A percentile compares a stretch with the other conserved stretches of the same genome.
These are phyloP conservation scores for Lyophyllum decastes DNA, from an alignment of 768 basidiomycete species.

Conservation along the genomic window DNA sequence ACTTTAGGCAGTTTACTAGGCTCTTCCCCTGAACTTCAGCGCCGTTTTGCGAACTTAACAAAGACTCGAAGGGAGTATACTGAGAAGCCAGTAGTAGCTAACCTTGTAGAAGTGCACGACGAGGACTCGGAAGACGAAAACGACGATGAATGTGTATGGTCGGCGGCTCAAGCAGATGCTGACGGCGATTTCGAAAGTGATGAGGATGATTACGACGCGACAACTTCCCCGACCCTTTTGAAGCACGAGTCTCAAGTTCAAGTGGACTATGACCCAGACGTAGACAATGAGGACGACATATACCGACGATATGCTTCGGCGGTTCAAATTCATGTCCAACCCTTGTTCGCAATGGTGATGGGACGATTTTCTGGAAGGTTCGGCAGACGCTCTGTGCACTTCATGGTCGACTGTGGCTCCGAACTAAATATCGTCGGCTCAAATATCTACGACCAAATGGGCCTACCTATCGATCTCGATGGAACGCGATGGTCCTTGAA, in stretches of 20 bases:
- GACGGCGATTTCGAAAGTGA: background rate
- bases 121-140: background rate
- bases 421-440: constrained; percentile 22
- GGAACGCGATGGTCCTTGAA: constrained; percentile 25
- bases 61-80: constrained; percentile 4
- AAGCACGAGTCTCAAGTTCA: background rate
- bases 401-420: constrained; percentile 15
- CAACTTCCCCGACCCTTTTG: background rate
- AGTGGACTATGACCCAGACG: background rate
- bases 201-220: too few species aligned
- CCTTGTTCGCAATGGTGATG: constrained; percentile 12
- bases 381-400: background rate
- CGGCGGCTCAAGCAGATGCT: too few species aligned
- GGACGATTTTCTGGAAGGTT: constrained; percentile 1
- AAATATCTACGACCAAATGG: constrained; percentile 1
- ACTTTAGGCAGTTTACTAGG: constrained; percentile 1
- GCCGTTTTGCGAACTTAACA: background rate
- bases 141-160: background rate
- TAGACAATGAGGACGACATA: background rate
- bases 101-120: background rate
- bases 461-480: constrained; percentile 18
- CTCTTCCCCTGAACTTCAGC: constrained; percentile 3
- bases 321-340: constrained; percentile 4
- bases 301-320: constrained; percentile 7
- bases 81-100: background rate